These are phyloP conservation scores for Penicillium robsamsonii DNA, from an alignment of 495 filamentous ascomycete species.

Conservation along the genomic window DNA sequence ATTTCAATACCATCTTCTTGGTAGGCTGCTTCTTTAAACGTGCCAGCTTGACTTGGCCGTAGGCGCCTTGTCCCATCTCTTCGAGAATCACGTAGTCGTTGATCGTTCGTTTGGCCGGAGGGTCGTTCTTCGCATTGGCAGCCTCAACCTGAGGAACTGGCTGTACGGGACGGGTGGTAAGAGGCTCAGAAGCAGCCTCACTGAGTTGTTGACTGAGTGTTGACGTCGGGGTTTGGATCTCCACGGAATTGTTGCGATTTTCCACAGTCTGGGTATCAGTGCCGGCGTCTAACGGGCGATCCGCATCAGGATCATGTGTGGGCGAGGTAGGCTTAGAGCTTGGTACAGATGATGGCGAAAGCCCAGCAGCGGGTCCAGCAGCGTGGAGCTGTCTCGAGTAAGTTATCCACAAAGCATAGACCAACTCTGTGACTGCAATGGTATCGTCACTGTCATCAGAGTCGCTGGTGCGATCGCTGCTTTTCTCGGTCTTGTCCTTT, in stretches of 20 bases:
- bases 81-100: constrained; percentile 89
- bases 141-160: constrained; percentile 38
- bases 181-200: constrained; percentile 59
- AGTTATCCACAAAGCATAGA: constrained; percentile 95
- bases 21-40: constrained; percentile 72
- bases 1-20: constrained; percentile 93
- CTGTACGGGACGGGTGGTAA: constrained; percentile 49
- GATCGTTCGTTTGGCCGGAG: constrained; percentile 70
- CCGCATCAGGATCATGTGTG: constrained; percentile 9
- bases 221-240: constrained; percentile 56
- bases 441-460: constrained; percentile 40
- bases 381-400: constrained; percentile 92
- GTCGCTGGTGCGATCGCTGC: constrained; percentile 31
- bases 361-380: constrained; percentile 52
- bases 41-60: constrained; percentile 96
- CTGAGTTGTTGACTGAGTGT: constrained; percentile 73
- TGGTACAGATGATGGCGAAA: constrained; percentile 37
- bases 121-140: constrained; percentile 31
- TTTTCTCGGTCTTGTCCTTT: constrained; percentile 41
- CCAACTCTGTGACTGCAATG: constrained; percentile 65
- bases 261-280: constrained; percentile 3
- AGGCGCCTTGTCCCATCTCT: constrained; percentile 98
- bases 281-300: neutral
- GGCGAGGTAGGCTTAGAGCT: constrained; percentile 24
- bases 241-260: constrained; percentile 24